Evolutionary conservation across 176 grass and related monocot species (phyloP).

Genomic region (Alloteropsis semialata): DNA sequence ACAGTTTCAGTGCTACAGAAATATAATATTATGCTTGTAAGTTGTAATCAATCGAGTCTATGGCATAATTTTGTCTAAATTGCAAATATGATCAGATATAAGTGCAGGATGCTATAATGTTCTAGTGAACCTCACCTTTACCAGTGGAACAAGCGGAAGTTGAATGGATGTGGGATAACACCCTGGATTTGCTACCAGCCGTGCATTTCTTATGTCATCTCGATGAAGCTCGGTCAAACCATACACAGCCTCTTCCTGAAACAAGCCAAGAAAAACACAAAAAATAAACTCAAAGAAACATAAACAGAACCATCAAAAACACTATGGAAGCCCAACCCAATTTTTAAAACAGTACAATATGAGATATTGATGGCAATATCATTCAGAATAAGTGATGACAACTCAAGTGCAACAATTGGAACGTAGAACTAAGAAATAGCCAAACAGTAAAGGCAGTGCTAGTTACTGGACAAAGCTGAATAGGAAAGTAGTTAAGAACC

Average conservation of each 20-base stretch:
- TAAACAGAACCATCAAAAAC: conserved; percentile 3
- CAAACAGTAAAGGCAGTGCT: not conserved
- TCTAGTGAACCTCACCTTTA: conserved; percentile 58
- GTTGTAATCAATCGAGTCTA: not conserved
- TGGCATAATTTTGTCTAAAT: not conserved
- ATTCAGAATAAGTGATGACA: not conserved
- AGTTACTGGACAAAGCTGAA: conserved; percentile 2
- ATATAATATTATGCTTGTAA: not conserved
- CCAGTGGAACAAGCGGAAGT: conserved; percentile 90
- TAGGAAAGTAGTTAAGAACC: conserved; percentile 32
- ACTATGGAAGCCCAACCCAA: not conserved
- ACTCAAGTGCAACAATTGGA: not conserved
- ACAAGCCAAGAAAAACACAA: not conserved
- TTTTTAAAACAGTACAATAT: not conserved
- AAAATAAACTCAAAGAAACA: conserved; percentile 28
- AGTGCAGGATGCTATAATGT: not conserved
- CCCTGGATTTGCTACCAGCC: conserved; percentile 90
- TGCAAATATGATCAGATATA: not conserved
- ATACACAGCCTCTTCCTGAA: conserved; percentile 84
- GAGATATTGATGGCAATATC: not conserved
- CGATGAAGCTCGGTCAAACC: conserved; percentile 89
- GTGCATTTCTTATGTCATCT: conserved; percentile 69
- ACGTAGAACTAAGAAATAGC: not conserved
- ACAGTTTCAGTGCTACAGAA: not conserved
- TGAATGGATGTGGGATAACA: conserved; percentile 97